These are phyloP conservation scores for Punica granatum DNA, from an alignment of 345 rosid species.

Conservation along the genomic window DNA sequence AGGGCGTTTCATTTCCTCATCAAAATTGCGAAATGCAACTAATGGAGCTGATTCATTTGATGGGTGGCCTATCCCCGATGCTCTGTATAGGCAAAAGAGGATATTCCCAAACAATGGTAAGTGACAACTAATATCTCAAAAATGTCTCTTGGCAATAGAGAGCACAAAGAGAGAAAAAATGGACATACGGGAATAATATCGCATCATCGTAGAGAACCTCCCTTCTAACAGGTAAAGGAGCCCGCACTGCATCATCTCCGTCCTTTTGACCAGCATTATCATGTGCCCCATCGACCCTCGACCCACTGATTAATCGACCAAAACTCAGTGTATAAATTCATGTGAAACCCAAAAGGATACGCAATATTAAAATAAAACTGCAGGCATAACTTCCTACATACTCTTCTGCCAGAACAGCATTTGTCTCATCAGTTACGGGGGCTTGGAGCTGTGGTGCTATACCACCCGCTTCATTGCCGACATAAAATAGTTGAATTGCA, in stretches of 20 bases:
- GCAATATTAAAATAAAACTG: background rate
- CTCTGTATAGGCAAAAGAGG: slow-evolving; percentile 20
- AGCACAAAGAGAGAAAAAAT: background rate
- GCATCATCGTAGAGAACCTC: slow-evolving; percentile 91
- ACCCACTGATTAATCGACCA: slow-evolving; percentile 28
- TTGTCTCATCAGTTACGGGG: slow-evolving; percentile 23
- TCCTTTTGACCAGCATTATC: slow-evolving; percentile 29
- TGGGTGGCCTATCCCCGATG: slow-evolving; percentile 38
- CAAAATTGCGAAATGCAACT: slow-evolving; percentile 84
- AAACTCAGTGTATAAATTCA: slow-evolving; percentile 1
- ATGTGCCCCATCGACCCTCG: slow-evolving; percentile 23
- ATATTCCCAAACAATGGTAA: background rate
- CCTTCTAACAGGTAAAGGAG: slow-evolving; percentile 92
- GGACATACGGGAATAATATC: slow-evolving; percentile 48
- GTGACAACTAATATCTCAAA: background rate
- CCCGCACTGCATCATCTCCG: slow-evolving; percentile 75
- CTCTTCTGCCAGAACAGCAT: slow-evolving; percentile 17
- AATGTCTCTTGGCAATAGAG: background rate
- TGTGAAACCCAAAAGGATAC: background rate
- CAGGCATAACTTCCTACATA: slow-evolving; percentile 32
- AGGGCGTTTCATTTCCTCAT: slow-evolving; percentile 78
- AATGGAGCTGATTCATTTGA: slow-evolving; percentile 47
- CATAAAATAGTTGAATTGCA: slow-evolving; percentile 88
- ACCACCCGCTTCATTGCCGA: slow-evolving; percentile 61
- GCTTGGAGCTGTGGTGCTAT: slow-evolving; percentile 33